These are phyloP conservation scores for Boeremia exigua DNA, from an alignment of 2,329 filamentous ascomycete species.

Conservation along the genomic window DNA sequence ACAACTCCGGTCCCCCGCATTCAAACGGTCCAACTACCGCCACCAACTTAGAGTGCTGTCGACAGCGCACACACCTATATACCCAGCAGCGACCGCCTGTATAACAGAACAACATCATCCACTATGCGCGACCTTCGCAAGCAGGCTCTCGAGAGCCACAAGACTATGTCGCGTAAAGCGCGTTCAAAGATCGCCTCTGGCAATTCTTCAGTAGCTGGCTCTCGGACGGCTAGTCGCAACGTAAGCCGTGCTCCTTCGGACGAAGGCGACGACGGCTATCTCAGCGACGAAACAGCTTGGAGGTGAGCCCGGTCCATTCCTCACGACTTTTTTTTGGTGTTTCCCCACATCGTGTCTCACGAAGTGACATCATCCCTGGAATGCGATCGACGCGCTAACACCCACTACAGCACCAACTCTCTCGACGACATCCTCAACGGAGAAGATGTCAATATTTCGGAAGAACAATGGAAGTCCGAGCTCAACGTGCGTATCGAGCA, in stretches of 20 bases:
- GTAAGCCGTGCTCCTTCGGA: constrained; percentile 69
- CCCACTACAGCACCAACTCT: constrained; percentile 61
- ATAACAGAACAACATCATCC: not conserved
- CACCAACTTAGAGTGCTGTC: constrained; percentile 3
- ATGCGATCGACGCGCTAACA: constrained; percentile 32
- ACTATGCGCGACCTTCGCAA: constrained; percentile 69
- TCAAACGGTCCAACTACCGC: constrained; percentile 20
- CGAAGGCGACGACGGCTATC: constrained; percentile 63
- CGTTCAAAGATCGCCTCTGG: constrained; percentile 63
- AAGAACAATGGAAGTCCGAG: constrained; percentile 65
- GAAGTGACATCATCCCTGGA: constrained; percentile 37
- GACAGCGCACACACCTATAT: not conserved
- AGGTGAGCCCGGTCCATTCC: constrained; percentile 52
- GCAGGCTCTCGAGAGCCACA: constrained; percentile 73
- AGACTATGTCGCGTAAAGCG: constrained; percentile 74
- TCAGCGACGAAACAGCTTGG: constrained; percentile 65
- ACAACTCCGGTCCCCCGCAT: constrained; percentile 33
- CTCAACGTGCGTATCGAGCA: constrained; percentile 72
- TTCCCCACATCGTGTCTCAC: constrained; percentile 15
- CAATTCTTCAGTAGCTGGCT: constrained; percentile 64
- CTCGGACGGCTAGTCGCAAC: constrained; percentile 55
- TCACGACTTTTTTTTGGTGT: constrained; percentile 12
- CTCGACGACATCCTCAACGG: constrained; percentile 66
- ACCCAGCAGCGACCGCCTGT: not conserved
- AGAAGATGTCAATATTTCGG: constrained; percentile 58